phyloP scores from a whole-genome alignment of 768 basidiomycete species.

The Chalciporus sphaerocephalus region DNA sequence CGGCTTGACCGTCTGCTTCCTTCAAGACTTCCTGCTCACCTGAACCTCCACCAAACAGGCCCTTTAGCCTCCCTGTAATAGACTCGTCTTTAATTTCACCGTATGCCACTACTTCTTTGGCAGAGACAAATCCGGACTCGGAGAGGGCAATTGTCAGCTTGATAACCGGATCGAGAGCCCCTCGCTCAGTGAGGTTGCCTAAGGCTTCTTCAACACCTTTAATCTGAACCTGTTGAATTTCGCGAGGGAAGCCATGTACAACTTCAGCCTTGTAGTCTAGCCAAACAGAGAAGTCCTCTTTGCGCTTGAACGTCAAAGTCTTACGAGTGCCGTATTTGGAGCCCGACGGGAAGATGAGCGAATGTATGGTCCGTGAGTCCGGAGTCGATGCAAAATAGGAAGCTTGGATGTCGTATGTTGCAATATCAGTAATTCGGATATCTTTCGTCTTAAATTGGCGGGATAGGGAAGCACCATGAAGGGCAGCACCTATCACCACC shows the following conservation, averaged over 20 bases:
- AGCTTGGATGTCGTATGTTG: constrained; percentile 70
- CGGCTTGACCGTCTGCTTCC: constrained; percentile 19
- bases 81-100: constrained; percentile 83
- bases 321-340: constrained; percentile 80
- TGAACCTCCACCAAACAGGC: constrained; percentile 68
- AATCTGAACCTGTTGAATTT: constrained; percentile 71
- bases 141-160: constrained; percentile 81
- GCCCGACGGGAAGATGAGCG: constrained; percentile 71
- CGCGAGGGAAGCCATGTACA: constrained; percentile 65
- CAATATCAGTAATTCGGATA: constrained; percentile 77
- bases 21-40: constrained; percentile 32
- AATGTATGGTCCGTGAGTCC: constrained; percentile 61
- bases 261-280: constrained; percentile 69
- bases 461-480: constrained; percentile 85
- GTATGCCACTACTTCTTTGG: constrained; percentile 72
- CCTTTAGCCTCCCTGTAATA: constrained; percentile 80
- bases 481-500: constrained; percentile 58
- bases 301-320: constrained; percentile 79
- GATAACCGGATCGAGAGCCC: constrained; percentile 77
- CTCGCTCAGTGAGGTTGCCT: constrained; percentile 77
- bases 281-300: constrained; percentile 75
- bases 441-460: constrained; percentile 94
- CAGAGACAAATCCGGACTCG: constrained; percentile 81
- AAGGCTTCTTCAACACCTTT: constrained; percentile 71
- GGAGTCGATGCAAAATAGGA: constrained; percentile 66